phyloP scores from a whole-genome alignment of 2,329 filamentous ascomycete genomes.

The Cadophora sp. region DNA sequence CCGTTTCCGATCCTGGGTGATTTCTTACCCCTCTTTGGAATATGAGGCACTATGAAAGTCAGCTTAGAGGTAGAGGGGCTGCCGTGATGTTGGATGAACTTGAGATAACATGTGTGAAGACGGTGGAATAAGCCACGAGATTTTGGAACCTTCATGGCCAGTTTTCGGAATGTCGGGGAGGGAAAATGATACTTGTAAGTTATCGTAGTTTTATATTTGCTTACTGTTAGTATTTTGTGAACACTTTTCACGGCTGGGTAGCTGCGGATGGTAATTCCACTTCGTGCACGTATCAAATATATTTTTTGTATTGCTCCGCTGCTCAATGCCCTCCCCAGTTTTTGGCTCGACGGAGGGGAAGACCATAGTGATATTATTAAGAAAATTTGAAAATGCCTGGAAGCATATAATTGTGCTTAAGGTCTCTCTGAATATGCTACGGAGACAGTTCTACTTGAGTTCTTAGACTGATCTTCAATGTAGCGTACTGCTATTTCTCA shows the following conservation, averaged over 20 bases:
- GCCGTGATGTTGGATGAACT: background rate
- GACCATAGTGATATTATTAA: no score
- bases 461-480: background rate
- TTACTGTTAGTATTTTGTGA: background rate
- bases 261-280: no score
- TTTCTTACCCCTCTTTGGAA: background rate
- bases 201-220: background rate
- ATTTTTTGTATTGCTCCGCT: background rate
- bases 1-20: conserved; percentile 7
- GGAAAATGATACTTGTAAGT: background rate
- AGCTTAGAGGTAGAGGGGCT: background rate
- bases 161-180: background rate
- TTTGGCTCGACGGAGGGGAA: background rate
- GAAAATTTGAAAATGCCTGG: no score
- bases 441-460: no score
- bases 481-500: background rate
- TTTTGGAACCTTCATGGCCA: background rate
- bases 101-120: background rate
- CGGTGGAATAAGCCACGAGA: background rate
- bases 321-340: background rate
- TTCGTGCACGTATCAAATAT: background rate
- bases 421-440: background rate
- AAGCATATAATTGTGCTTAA: background rate
- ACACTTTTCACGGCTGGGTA: background rate
- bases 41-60: background rate